phyloP scores from a whole-genome alignment of 768 basidiomycete species.

The Pisolithus microcarpus region DNA sequence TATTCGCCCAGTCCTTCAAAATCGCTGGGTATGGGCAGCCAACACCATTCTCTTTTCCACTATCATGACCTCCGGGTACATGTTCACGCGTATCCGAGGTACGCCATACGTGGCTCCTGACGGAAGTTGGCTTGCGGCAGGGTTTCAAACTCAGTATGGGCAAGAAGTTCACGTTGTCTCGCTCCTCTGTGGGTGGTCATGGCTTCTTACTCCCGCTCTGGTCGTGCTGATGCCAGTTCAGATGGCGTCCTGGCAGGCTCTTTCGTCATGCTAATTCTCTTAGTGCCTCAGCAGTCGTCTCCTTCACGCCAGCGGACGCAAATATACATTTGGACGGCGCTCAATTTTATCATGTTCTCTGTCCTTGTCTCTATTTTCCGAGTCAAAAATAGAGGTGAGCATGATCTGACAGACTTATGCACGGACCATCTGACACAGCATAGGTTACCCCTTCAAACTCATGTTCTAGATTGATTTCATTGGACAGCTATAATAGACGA shows the following conservation, averaged over 20 bases:
- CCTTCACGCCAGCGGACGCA: slow-evolving; percentile 74
- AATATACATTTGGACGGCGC: slow-evolving; percentile 81
- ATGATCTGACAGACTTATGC: not conserved
- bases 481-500: not conserved
- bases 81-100: slow-evolving; percentile 91
- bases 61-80: slow-evolving; percentile 88
- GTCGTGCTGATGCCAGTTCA: slow-evolving; percentile 25
- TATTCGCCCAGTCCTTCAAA: slow-evolving; percentile 57
- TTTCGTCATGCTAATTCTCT: slow-evolving; percentile 72
- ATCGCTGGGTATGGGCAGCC: slow-evolving; percentile 75
- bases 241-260: slow-evolving; percentile 78
- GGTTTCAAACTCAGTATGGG: slow-evolving; percentile 86
- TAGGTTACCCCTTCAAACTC: slow-evolving; percentile 79
- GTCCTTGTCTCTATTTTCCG: slow-evolving; percentile 81
- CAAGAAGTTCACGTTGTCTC: slow-evolving; percentile 88
- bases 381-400: slow-evolving; percentile 81
- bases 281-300: slow-evolving; percentile 71
- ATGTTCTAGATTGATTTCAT: slow-evolving; percentile 39
- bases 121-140: slow-evolving; percentile 77
- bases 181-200: slow-evolving; percentile 63
- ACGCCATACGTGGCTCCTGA: slow-evolving; percentile 60
- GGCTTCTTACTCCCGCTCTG: not conserved
- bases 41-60: slow-evolving; percentile 56
- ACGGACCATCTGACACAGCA: slow-evolving; percentile 3
- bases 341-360: slow-evolving; percentile 81